phyloP scores from a whole-genome alignment of 148 eudicot species.

The Chenopodium suecicum region DNA sequence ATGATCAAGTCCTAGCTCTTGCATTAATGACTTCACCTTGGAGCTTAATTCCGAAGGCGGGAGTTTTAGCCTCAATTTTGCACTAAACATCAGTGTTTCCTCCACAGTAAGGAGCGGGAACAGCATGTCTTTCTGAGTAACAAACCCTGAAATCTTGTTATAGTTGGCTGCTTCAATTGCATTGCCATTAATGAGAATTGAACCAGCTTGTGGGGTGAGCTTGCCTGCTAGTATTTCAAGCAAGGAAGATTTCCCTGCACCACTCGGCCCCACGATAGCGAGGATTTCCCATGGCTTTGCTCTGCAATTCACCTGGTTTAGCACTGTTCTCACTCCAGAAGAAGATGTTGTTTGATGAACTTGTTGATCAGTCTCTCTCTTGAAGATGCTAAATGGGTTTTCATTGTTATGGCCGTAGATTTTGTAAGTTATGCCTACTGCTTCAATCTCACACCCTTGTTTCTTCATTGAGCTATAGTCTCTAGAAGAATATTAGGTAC shows the following conservation, averaged over 20 bases:
- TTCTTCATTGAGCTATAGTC: constrained; percentile 55
- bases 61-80: constrained; percentile 59
- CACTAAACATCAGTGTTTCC: constrained; percentile 78
- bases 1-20: constrained; percentile 71
- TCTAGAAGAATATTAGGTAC: constrained; percentile 19
- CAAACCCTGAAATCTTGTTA: constrained; percentile 86
- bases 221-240: constrained; percentile 89
- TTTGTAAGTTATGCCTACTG: constrained; percentile 77
- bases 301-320: constrained; percentile 54
- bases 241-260: constrained; percentile 92
- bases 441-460: constrained; percentile 91
- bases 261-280: constrained; percentile 96
- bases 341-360: constrained; percentile 11
- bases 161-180: constrained; percentile 52
- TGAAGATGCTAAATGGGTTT: constrained; percentile 32
- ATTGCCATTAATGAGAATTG: constrained; percentile 58
- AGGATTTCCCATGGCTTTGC: constrained; percentile 96
- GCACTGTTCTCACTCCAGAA: constrained; percentile 45
- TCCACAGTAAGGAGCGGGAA: constrained; percentile 93
- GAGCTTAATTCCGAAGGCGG: constrained; percentile 39
- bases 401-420: constrained; percentile 41
- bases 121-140: constrained; percentile 85
- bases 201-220: constrained; percentile 52
- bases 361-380: constrained; percentile 22
- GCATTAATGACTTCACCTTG: constrained; percentile 60